These are phyloP conservation scores for Eimeria tenella DNA, from an alignment of 169 alveolate species.

Conservation along the genomic window DNA sequence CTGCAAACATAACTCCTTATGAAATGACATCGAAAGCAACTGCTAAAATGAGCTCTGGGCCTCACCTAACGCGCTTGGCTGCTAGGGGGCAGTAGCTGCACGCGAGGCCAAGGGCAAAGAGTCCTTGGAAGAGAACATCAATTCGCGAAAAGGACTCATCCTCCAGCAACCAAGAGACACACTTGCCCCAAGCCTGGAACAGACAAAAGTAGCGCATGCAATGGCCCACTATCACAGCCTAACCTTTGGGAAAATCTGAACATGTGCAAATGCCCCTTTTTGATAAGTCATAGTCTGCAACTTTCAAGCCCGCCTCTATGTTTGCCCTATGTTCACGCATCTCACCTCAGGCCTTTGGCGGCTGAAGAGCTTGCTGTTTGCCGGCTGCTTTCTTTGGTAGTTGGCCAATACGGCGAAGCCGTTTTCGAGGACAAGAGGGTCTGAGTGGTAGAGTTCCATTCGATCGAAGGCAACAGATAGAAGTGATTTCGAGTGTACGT, in stretches of 20 bases:
- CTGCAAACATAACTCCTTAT: no score
- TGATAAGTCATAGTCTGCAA: no score
- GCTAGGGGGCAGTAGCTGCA: conserved; percentile 65
- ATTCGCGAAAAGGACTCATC: neutral
- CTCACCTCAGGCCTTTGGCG: conserved; percentile 6
- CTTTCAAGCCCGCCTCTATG: no score
- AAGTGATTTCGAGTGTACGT: conserved; percentile 21
- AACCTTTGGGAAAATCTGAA: no score
- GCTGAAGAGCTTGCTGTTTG: neutral
- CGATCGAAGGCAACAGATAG: neutral
- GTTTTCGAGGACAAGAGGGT: conserved; percentile 48
- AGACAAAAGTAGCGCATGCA: no score
- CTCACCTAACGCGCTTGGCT: conserved; percentile 2
- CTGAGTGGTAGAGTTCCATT: conserved; percentile 45
- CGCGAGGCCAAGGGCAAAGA: conserved; percentile 47
- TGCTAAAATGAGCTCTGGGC: neutral
- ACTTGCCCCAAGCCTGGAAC: neutral
- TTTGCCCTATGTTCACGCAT: no score
- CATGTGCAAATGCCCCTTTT: no score
- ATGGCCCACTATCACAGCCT: no score
- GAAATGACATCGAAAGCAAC: neutral
- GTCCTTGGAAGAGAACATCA: conserved; percentile 43
- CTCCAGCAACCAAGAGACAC: neutral
- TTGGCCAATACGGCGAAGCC: conserved; percentile 66
- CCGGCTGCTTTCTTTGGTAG: conserved; percentile 64